A percentile compares a stretch with the other conserved stretches of the same genome.
Evolutionary conservation across 805 yeast genomes (phyloP).

Genomic region (Suhomyces tanzawaensis): DNA sequence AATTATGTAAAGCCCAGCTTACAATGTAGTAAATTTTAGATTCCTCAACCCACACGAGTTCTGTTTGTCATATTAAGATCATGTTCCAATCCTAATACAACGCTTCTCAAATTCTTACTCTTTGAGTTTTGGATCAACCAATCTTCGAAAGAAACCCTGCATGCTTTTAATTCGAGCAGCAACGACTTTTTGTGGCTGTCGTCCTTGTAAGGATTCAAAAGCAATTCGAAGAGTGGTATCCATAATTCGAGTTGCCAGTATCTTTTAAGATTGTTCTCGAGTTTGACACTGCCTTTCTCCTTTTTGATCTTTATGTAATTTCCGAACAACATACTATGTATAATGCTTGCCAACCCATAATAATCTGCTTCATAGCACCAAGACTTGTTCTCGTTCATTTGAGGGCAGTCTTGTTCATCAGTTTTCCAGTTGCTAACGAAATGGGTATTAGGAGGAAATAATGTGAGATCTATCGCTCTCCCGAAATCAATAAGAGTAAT

Average conservation of each 20-base stretch:
- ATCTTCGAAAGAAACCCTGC: constrained; percentile 38
- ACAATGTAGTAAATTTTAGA: no score
- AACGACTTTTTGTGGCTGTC: constrained; percentile 38
- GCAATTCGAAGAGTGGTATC: constrained; percentile 58
- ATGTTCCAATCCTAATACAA: constrained; percentile 36
- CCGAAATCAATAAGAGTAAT: constrained; percentile 77
- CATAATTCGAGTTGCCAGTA: constrained; percentile 78
- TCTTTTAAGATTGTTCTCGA: constrained; percentile 54
- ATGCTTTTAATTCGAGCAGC: constrained; percentile 29
- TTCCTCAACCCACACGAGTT: constrained; percentile 6
- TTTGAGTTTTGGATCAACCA: constrained; percentile 33
- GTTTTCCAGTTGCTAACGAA: constrained; percentile 61
- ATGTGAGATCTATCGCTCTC: constrained; percentile 66
- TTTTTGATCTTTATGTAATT: constrained; percentile 47
- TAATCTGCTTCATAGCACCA: constrained; percentile 86
- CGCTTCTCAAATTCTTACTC: constrained; percentile 23
- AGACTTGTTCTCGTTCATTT: constrained; percentile 54
- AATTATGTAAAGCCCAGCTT: no score
- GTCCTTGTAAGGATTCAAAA: constrained; percentile 55
- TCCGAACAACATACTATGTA: constrained; percentile 75
- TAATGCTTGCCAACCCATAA: constrained; percentile 72
- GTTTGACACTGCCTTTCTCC: constrained; percentile 14
- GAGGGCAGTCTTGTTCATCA: constrained; percentile 71
- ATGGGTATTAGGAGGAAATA: constrained; percentile 46
- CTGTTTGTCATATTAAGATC: constrained; percentile 19